Base-by-base conservation (phyloP, 805 yeast species). In the Candida taoyuanica region DNA sequence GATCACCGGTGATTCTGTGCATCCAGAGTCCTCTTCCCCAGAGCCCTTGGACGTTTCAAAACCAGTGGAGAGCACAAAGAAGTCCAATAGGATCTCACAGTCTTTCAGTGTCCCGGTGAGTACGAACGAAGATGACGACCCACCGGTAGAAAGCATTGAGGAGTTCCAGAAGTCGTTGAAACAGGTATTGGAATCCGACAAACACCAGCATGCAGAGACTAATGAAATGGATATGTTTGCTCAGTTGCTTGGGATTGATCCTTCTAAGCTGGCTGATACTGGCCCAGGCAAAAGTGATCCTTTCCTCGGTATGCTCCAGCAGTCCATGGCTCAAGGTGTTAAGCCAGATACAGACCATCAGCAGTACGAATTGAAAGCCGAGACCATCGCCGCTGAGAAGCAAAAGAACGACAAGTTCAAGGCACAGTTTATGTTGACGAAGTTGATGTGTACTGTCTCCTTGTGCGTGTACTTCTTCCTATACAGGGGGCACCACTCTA, bases 1-100 rank as follows among this genome's bases (percentile, higher is more conserved):
- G 29, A 55, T 55, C 40, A 52, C 53, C 0, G 60, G 60, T 9
- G 60, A 54, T 3, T 20, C n/a, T n/a, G n/a, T n/a, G n/a, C n/a
- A n/a, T n/a, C n/a, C n/a, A n/a, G n/a, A n/a, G n/a, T n/a, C n/a
- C n/a, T n/a, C n/a, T n/a, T n/a, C 38, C 24, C 30, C 30, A 14
- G 16, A 14, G 30, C 11, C 17, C 17, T 6, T 18, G 11, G 24
- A 21, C 24, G 24, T 21, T n/a, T n/a, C n/a, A n/a, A n/a, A n/a
- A n/a, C n/a, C n/a, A n/a, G n/a, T n/a, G n/a, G n/a, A n/a, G n/a
- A 20, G 11, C 15, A 19, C 40, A 23, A 21, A 21, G 24, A 21
- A 21, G 24, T 27, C 27, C 25, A 48, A 40, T 19, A 38, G 57
- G 20, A 49, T 49, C 24, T 48, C 55, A 1, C 53, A 48, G 26